Conservation (phyloP, 2,329 filamentous ascomycete genomes). For the Neofusicoccum parvum region DNA sequence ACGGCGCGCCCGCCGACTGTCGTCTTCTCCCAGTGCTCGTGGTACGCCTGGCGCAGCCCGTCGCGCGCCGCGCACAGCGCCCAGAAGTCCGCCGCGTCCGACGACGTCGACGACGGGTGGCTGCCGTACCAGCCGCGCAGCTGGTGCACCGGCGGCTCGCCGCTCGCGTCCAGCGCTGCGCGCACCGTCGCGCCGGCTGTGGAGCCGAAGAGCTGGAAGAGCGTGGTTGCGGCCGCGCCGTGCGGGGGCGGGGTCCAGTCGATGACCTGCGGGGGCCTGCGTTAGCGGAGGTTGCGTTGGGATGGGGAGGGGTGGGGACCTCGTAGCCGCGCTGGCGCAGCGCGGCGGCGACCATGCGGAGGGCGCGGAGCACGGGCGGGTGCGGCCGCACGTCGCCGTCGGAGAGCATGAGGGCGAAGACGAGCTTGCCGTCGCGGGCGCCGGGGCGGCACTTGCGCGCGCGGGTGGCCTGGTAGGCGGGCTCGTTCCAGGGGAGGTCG, state of each 20-base stretch:
- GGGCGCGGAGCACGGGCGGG: conserved; percentile 21
- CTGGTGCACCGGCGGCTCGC: conserved; percentile 23
- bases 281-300: not conserved
- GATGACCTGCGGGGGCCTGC: not conserved
- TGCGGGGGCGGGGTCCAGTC: conserved; percentile 26
- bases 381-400: conserved; percentile 23
- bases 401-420: conserved; percentile 25
- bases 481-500: conserved; percentile 50
- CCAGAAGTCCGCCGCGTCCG: not conserved
- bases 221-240: conserved; percentile 22
- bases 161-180: conserved; percentile 25
- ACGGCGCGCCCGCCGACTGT: no score
- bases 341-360: not conserved
- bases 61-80: not conserved
- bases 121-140: conserved; percentile 21
- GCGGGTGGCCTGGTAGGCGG: not conserved
- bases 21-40: not conserved
- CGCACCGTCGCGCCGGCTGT: not conserved
- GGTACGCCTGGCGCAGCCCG: not conserved
- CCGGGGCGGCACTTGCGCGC: not conserved
- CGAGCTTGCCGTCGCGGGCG: conserved; percentile 24
- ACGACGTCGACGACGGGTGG: not conserved
- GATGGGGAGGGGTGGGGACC: not conserved
- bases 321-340: not conserved
- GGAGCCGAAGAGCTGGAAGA: conserved; percentile 21